Evolutionary conservation across 2,329 filamentous ascomycete genomes (phyloP).

Genomic region (Blastomyces percursus): DNA sequence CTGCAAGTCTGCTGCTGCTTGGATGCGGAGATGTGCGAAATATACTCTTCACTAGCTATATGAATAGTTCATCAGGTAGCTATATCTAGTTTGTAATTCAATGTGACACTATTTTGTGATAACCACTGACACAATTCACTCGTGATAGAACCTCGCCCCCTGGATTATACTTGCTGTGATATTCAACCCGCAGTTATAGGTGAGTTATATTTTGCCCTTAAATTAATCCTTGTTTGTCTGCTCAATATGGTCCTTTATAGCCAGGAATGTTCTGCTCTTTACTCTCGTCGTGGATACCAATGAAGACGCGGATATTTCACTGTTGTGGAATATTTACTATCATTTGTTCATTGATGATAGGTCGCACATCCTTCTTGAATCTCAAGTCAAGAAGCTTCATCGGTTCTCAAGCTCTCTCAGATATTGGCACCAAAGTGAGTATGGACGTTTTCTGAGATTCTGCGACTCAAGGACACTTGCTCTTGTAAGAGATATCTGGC

Average conservation of each 20-base stretch:
- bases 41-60: conserved; percentile 44
- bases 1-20: conserved; percentile 43
- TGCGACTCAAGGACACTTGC: conserved; percentile 39
- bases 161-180: conserved; percentile 51
- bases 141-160: conserved; percentile 21
- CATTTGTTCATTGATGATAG: conserved; percentile 38
- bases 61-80: neutral
- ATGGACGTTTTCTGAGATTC: conserved; percentile 39
- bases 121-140: neutral
- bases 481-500: conserved; percentile 29
- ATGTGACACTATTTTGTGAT: neutral
- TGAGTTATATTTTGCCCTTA: conserved; percentile 19
- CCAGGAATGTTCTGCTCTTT: conserved; percentile 46
- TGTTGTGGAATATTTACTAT: conserved; percentile 48
- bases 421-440: conserved; percentile 37
- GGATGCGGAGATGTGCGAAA: conserved; percentile 49
- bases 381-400: conserved; percentile 38
- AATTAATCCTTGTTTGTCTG: neutral
- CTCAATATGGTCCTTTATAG: conserved; percentile 23
- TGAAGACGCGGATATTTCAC: conserved; percentile 17
- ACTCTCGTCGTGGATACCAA: conserved; percentile 40
- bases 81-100: neutral
- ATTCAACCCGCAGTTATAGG: conserved; percentile 41
- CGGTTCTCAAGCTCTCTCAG: conserved; percentile 29
- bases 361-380: conserved; percentile 28